These are phyloP conservation scores for Helicocarpus griseus DNA, from an alignment of 2,329 filamentous ascomycete genomes.

Conservation along the genomic window DNA sequence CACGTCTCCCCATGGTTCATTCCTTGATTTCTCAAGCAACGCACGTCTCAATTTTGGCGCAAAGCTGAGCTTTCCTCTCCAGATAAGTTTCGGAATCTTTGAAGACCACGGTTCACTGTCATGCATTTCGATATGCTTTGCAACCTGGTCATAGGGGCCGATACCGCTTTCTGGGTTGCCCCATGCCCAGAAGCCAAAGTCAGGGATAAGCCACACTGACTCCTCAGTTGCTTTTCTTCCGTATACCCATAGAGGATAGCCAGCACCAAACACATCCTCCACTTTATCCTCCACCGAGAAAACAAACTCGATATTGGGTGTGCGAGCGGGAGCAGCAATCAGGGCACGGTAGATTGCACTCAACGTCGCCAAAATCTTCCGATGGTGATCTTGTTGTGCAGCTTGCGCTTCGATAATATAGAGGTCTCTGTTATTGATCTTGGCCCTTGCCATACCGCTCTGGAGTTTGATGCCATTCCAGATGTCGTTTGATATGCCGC, in stretches of 20 bases:
- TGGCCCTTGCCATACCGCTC: slow-evolving; percentile 26
- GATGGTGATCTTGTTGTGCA: slow-evolving; percentile 27
- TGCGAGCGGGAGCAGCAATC: slow-evolving; percentile 31
- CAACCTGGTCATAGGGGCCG: slow-evolving; percentile 29
- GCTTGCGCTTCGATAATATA: slow-evolving; percentile 23
- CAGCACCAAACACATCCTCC: slow-evolving; percentile 28
- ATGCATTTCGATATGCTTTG: slow-evolving; percentile 9
- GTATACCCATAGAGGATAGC: slow-evolving; percentile 34
- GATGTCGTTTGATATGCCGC: slow-evolving; percentile 18
- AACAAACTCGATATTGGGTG: slow-evolving; percentile 30
- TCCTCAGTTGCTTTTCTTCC: slow-evolving; percentile 29
- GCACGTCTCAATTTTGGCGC: slow-evolving; percentile 31
- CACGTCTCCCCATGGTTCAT: slow-evolving; percentile 40
- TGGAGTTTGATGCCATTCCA: slow-evolving; percentile 21
- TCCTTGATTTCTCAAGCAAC: slow-evolving; percentile 29
- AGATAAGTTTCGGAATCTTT: slow-evolving; percentile 37
- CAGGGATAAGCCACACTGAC: slow-evolving; percentile 42
- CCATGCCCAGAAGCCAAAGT: slow-evolving; percentile 45
- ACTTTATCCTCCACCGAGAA: slow-evolving; percentile 36
- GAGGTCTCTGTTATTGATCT: slow-evolving; percentile 24
- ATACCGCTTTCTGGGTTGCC: slow-evolving; percentile 27
- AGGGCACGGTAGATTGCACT: slow-evolving; percentile 42
- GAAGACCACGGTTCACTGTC: slow-evolving; percentile 21
- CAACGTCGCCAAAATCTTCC: slow-evolving; percentile 32
- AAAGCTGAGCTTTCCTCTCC: slow-evolving; percentile 39